Evolutionary conservation across 108 stramenopile species (phyloP).

Genomic region (Mediolabrus comicus): DNA sequence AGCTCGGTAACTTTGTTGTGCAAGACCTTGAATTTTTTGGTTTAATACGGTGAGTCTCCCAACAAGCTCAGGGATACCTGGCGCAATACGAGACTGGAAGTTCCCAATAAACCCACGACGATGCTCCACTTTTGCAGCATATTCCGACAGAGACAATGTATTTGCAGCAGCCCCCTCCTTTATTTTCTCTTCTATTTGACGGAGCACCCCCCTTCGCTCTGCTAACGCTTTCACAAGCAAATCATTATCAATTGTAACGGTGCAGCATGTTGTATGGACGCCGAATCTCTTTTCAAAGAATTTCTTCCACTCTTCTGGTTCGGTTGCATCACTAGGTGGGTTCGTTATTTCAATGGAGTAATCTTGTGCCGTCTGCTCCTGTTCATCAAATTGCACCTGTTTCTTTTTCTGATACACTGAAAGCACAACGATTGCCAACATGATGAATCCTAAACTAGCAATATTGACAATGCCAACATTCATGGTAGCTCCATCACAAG

Average conservation of each 20-base stretch:
- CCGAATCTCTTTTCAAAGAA: slow-evolving; percentile 71
- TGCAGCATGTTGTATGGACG: slow-evolving; percentile 71
- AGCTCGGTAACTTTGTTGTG: slow-evolving; percentile 70
- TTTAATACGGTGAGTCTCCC: slow-evolving; percentile 58
- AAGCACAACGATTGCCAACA: slow-evolving; percentile 44
- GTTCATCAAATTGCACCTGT: slow-evolving; percentile 73
- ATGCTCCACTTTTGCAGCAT: slow-evolving; percentile 60
- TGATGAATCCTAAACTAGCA: slow-evolving; percentile 57
- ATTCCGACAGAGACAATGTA: slow-evolving; percentile 53
- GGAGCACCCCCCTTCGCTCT: slow-evolving; percentile 70
- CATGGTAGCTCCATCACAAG: slow-evolving; percentile 54
- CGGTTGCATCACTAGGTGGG: slow-evolving; percentile 77
- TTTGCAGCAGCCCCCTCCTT: slow-evolving; percentile 60
- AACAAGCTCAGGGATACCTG: slow-evolving; percentile 64
- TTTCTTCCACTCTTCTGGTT: slow-evolving; percentile 82
- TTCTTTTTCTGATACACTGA: slow-evolving; percentile 56
- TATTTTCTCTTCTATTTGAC: slow-evolving; percentile 51
- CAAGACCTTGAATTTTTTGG: slow-evolving; percentile 66
- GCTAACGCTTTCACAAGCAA: slow-evolving; percentile 66
- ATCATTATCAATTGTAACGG: slow-evolving; percentile 84
- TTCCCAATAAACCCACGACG: slow-evolving; percentile 46
- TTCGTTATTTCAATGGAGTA: slow-evolving; percentile 83
- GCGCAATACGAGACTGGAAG: slow-evolving; percentile 39
- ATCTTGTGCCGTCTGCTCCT: slow-evolving; percentile 91
- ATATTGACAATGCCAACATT: slow-evolving; percentile 63